Evolutionary conservation across 257 asterid species (phyloP).

Genomic region (Scutellaria barbata): DNA sequence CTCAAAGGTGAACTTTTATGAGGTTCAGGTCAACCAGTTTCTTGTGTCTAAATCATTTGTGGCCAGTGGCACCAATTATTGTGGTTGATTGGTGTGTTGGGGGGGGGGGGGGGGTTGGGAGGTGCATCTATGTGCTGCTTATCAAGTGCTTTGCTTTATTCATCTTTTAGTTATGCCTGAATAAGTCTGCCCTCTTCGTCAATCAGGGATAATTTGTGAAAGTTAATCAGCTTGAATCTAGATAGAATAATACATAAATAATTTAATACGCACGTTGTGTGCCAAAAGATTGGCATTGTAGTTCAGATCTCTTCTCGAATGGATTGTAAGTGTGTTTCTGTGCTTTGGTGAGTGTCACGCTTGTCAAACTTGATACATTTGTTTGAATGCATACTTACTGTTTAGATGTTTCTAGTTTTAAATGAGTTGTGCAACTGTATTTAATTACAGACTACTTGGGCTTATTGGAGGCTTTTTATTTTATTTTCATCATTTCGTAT

Average conservation of each 20-base stretch:
- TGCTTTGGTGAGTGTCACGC: conserved; percentile 25
- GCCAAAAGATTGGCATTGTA: conserved; percentile 42
- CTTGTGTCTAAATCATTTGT: conserved; percentile 33
- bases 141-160: conserved; percentile 41
- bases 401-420: neutral
- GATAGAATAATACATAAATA: conserved; percentile 41
- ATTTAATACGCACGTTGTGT: conserved; percentile 32
- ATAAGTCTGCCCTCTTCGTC: conserved; percentile 42
- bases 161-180: conserved; percentile 37
- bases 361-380: conserved; percentile 10
- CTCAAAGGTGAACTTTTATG: conserved; percentile 62
- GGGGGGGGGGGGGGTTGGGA: conserved; percentile 42
- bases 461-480: neutral
- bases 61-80: conserved; percentile 31
- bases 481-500: neutral
- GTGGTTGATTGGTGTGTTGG: conserved; percentile 41
- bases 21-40: conserved; percentile 35
- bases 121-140: conserved; percentile 40
- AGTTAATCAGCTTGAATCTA: conserved; percentile 43
- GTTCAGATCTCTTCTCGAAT: conserved; percentile 26
- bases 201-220: conserved; percentile 42
- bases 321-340: conserved; percentile 33
- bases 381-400: conserved; percentile 17
- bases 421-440: neutral
- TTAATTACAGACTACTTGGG: neutral